A percentile compares a stretch with the other conserved stretches of the same genome.
These are phyloP conservation scores for Fomitopsis pinicola DNA, from an alignment of 1,284 basidiomycete species.

Conservation along the genomic window DNA sequence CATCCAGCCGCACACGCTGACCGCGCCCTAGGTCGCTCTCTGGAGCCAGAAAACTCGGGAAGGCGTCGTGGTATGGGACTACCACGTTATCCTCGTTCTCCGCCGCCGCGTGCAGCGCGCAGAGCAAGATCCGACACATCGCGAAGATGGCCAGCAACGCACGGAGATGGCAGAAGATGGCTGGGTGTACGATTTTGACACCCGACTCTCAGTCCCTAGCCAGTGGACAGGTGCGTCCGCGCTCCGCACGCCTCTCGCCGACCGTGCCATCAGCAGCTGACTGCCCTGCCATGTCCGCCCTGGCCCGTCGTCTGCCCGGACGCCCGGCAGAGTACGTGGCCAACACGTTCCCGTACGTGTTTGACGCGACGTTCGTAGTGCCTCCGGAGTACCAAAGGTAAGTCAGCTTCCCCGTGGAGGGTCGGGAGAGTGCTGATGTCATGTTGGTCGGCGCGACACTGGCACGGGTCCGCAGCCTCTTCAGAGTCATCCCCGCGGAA, in stretches of 20 bases:
- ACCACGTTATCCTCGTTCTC: constrained; percentile 64
- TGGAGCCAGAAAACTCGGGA: constrained; percentile 53
- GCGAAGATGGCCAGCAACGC: background rate
- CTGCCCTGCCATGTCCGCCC: background rate
- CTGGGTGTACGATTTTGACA: constrained; percentile 71
- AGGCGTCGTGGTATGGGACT: constrained; percentile 63
- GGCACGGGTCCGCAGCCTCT: constrained; percentile 25
- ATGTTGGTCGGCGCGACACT: background rate
- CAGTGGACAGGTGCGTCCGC: constrained; percentile 38
- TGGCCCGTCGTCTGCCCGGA: background rate
- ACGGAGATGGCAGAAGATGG: constrained; percentile 9
- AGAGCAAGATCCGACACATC: constrained; percentile 3
- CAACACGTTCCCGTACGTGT: constrained; percentile 44
- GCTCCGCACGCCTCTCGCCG: background rate
- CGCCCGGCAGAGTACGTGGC: constrained; percentile 45
- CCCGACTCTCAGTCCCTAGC: constrained; percentile 44
- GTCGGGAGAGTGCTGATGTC: background rate
- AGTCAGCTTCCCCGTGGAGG: background rate
- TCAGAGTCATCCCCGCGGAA: constrained; percentile 47
- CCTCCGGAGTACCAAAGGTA: constrained; percentile 44
- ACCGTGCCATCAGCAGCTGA: constrained; percentile 4
- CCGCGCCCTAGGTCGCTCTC: constrained; percentile 47
- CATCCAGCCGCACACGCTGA: background rate
- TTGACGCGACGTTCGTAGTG: constrained; percentile 20
- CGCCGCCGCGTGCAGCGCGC: constrained; percentile 18